Evolutionary conservation across 139 green algal genomes (phyloP).

Genomic region (Klebsormidium nitens): DNA sequence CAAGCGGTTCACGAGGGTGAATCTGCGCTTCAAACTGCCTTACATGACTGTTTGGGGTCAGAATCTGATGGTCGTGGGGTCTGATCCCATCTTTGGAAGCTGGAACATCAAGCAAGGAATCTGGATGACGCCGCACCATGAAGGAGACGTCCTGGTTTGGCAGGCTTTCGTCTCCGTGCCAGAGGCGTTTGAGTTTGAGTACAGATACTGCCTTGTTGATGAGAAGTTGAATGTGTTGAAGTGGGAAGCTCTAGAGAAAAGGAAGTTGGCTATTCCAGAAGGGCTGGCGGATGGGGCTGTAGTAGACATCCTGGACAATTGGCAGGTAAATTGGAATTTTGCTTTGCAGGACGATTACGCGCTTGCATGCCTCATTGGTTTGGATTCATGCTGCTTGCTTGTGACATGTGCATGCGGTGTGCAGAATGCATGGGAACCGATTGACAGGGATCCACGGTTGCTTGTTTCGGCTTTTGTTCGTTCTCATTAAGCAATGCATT

Average conservation of each 20-base stretch:
- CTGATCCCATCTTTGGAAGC: conserved; percentile 23
- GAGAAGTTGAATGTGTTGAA: conserved; percentile 37
- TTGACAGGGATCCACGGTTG: too few relatives aligned
- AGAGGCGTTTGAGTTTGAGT: conserved; percentile 23
- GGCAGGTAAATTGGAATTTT: conserved; percentile 29
- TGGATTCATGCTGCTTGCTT: too few relatives aligned
- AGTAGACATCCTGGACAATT: conserved; percentile 30
- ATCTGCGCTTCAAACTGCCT: conserved; percentile 28
- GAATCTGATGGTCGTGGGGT: conserved; percentile 35
- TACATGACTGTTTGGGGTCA: conserved; percentile 35
- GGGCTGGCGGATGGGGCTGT: conserved; percentile 23
- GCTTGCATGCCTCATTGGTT: too few relatives aligned
- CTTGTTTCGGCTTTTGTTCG: too few relatives aligned
- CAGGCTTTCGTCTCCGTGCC: conserved; percentile 29
- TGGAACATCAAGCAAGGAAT: conserved; percentile 34
- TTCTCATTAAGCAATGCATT: too few relatives aligned
- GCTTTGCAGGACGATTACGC: too few relatives aligned
- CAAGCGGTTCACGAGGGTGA: conserved; percentile 23
- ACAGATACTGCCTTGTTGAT: conserved; percentile 30
- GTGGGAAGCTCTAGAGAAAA: conserved; percentile 18
- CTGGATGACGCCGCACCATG: conserved; percentile 38
- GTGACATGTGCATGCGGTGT: too few relatives aligned
- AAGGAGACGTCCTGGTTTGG: conserved; percentile 33
- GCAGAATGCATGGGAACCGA: too few relatives aligned
- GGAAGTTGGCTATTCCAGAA: conserved; percentile 11